Conservation (phyloP, 345 rosid genomes). For the Trapa incisa region DNA sequence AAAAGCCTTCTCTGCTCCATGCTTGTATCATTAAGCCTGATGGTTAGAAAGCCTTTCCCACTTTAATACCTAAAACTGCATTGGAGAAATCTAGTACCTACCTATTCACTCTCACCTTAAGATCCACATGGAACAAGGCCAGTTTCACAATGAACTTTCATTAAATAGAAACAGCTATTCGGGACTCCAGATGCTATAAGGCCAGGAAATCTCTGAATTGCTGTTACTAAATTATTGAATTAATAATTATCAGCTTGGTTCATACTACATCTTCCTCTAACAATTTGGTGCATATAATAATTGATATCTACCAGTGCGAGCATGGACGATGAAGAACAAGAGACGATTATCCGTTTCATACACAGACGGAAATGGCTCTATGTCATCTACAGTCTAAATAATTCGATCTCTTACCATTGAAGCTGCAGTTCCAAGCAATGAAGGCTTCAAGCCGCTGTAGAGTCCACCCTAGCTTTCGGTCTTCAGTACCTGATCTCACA, state of each 20-base stretch:
- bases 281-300: neutral
- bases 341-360: neutral
- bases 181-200: no score
- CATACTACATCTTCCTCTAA: no score
- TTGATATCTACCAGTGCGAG: neutral
- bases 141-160: no score
- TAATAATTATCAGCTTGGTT: neutral
- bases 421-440: conserved; percentile 60
- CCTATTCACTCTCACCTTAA: no score
- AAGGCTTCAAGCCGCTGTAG: conserved; percentile 63
- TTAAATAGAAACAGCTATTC: no score
- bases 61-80: no score
- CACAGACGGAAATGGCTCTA: neutral
- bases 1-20: no score
- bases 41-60: no score
- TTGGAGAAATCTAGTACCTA: no score
- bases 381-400: neutral
- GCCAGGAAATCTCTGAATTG: no score
- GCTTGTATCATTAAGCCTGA: no score
- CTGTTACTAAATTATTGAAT: neutral
- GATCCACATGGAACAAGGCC: no score
- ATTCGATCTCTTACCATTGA: conserved; percentile 28
- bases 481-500: conserved; percentile 22
- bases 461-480: conserved; percentile 62
- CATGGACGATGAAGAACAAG: neutral